Evolutionary conservation across 2,329 filamentous ascomycete species (phyloP).

Genomic region (Fusarium setosum): DNA sequence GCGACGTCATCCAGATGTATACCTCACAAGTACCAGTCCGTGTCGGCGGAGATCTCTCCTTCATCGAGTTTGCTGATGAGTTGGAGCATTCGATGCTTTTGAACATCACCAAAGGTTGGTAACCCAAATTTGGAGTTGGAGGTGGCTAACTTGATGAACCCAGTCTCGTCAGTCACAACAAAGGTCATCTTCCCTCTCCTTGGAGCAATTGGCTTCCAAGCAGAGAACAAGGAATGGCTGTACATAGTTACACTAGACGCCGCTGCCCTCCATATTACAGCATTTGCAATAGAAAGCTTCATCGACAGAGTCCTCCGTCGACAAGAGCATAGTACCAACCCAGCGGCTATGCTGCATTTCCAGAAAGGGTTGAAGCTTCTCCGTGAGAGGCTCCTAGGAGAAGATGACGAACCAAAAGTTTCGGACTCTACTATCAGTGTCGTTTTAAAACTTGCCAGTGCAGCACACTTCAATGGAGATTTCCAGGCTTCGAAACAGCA

Average conservation of each 20-base stretch:
- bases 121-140: neutral
- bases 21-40: neutral
- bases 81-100: neutral
- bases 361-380: conserved; percentile 10
- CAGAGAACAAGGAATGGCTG: neutral
- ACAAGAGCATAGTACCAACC: neutral
- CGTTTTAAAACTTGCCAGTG: conserved; percentile 6
- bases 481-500: neutral
- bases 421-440: conserved; percentile 4
- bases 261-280: conserved; percentile 3
- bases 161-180: neutral
- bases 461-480: conserved; percentile 9
- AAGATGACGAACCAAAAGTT: conserved; percentile 1
- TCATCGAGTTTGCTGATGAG: neutral
- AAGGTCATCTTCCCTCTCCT: conserved; percentile 13
- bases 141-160: neutral
- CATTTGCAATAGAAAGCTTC: conserved; percentile 6
- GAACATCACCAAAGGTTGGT: conserved; percentile 9
- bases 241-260: neutral
- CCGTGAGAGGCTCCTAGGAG: conserved; percentile 2
- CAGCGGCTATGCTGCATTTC: conserved; percentile 8
- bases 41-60: conserved; percentile 2
- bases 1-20: conserved; percentile 2
- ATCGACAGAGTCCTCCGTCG: conserved; percentile 5
- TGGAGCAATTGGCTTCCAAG: conserved; percentile 5